Percentiles rank a stretch among this genome's conserved stretches.
Conservation (phyloP, 768 basidiomycete genomes). For the Boletellus ananas region DNA sequence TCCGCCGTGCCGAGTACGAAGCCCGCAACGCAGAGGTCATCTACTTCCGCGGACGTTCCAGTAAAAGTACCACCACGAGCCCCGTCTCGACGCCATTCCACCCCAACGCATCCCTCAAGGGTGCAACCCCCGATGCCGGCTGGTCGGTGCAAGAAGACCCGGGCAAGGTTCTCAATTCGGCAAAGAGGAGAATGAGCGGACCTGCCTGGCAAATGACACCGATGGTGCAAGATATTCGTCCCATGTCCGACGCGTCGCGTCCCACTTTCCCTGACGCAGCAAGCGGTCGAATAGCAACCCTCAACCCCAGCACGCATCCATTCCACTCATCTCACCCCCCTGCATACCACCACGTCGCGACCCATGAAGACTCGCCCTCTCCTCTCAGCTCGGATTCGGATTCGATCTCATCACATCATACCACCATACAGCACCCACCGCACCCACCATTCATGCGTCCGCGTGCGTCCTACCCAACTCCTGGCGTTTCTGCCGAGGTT, state of each 20-base stretch:
- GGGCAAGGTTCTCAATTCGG: slow-evolving; percentile 20
- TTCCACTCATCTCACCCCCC: slow-evolving; percentile 36
- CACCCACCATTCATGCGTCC: slow-evolving; percentile 25
- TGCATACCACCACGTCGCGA: slow-evolving; percentile 31
- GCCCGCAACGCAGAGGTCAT: slow-evolving; percentile 46
- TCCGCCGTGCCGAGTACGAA: slow-evolving; percentile 62
- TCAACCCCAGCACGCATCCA: slow-evolving; percentile 34
- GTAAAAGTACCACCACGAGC: slow-evolving; percentile 68
- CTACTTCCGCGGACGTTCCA: slow-evolving; percentile 36
- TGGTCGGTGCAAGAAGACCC: slow-evolving; percentile 27
- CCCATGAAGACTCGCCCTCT: slow-evolving; percentile 62
- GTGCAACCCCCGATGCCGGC: slow-evolving; percentile 34
- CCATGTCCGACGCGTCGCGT: slow-evolving; percentile 14
- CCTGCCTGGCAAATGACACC: slow-evolving; percentile 54
- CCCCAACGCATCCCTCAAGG: slow-evolving; percentile 18
- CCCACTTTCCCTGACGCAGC: slow-evolving; percentile 14
- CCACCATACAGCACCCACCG: slow-evolving; percentile 25
- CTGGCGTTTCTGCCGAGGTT: slow-evolving; percentile 27
- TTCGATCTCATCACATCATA: slow-evolving; percentile 33
- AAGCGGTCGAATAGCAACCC: slow-evolving; percentile 12
- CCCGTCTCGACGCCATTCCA: slow-evolving; percentile 49
- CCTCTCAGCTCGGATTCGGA: slow-evolving; percentile 68
- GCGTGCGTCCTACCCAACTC: slow-evolving; percentile 23
- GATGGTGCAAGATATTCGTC: slow-evolving; percentile 33
- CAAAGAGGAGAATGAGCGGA: slow-evolving; percentile 49